A percentile compares a stretch with the other conserved stretches of the same genome.
These are phyloP conservation scores for Castanopsis chinensis DNA, from an alignment of 306 rosid species.

Conservation along the genomic window DNA sequence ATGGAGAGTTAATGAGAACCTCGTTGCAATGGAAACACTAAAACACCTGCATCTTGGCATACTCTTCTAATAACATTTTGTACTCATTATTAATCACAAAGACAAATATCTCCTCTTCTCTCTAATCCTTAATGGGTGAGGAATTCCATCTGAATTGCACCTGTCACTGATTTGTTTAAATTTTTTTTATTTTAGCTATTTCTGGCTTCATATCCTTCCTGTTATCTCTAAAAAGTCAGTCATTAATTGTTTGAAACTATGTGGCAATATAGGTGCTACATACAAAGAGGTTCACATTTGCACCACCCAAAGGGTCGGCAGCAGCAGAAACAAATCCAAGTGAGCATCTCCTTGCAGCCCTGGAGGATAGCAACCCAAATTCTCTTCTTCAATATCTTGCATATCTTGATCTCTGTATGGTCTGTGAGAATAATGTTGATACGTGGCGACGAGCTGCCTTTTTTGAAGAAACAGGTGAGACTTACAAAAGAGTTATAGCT, in stretches of 20 bases:
- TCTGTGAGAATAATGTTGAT: constrained; percentile 90
- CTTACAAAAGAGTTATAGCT: constrained; percentile 75
- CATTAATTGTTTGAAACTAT: constrained; percentile 16
- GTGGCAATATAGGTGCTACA: constrained; percentile 64
- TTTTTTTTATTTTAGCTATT: neutral
- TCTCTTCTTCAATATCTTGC: constrained; percentile 93
- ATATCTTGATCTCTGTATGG: constrained; percentile 93
- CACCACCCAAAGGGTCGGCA: constrained; percentile 97
- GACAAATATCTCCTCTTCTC: neutral
- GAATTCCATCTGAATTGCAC: neutral
- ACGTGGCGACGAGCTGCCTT: constrained; percentile 94
- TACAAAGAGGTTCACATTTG: constrained; percentile 79
- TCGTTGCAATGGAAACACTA: neutral
- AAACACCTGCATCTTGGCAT: neutral
- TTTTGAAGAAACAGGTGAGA: constrained; percentile 93
- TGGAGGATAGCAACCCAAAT: constrained; percentile 78
- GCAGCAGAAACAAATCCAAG: constrained; percentile 98
- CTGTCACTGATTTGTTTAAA: neutral
- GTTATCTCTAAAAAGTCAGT: constrained; percentile 17
- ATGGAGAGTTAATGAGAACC: neutral
- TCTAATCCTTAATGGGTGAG: neutral
- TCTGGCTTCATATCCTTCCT: neutral
- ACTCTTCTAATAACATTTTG: neutral
- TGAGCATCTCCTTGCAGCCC: constrained; percentile 83
- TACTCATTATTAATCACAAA: too few relatives aligned